Evolutionary conservation across 176 grass and related monocot species (phyloP).

Genomic region (bread wheat (Triticum aestivum)): DNA sequence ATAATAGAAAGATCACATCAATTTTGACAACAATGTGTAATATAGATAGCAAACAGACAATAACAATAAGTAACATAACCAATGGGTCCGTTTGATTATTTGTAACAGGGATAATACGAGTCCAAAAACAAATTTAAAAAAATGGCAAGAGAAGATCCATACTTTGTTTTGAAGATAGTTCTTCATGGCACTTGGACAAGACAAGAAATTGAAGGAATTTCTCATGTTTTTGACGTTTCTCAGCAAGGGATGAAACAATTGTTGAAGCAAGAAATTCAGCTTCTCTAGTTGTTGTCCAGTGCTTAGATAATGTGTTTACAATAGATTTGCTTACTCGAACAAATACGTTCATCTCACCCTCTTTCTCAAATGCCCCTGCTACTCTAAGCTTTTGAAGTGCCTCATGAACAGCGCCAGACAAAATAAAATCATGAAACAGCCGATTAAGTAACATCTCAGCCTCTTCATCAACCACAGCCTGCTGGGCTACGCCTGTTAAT

Average conservation of each 20-base stretch:
- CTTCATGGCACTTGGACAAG: conserved; percentile 81
- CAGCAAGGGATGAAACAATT: conserved; percentile 85
- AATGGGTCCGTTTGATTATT: background rate
- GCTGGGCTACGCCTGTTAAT: conserved; percentile 58
- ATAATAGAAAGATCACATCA: conserved; percentile 1
- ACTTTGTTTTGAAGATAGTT: conserved; percentile 92
- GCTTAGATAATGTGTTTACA: conserved; percentile 89
- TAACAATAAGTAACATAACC: background rate
- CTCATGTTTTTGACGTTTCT: conserved; percentile 88
- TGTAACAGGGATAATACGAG: background rate
- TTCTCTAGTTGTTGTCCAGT: conserved; percentile 99
- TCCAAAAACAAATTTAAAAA: conserved; percentile 16
- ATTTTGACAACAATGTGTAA: background rate
- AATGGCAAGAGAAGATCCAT: conserved; percentile 21
- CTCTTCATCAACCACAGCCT: conserved; percentile 72
- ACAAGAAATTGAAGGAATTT: conserved; percentile 93
- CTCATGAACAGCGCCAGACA: conserved; percentile 67
- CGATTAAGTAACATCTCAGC: conserved; percentile 75
- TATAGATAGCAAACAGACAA: conserved; percentile 7
- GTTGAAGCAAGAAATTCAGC: conserved; percentile 89
- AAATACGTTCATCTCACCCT: conserved; percentile 92
- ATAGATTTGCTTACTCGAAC: conserved; percentile 89
- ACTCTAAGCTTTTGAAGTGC: conserved; percentile 72
- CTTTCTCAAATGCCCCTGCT: conserved; percentile 89
- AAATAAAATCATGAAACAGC: conserved; percentile 87